Evolutionary conservation across 2,329 filamentous ascomycete genomes (phyloP).

Genomic region (Calonectria hawksworthii): DNA sequence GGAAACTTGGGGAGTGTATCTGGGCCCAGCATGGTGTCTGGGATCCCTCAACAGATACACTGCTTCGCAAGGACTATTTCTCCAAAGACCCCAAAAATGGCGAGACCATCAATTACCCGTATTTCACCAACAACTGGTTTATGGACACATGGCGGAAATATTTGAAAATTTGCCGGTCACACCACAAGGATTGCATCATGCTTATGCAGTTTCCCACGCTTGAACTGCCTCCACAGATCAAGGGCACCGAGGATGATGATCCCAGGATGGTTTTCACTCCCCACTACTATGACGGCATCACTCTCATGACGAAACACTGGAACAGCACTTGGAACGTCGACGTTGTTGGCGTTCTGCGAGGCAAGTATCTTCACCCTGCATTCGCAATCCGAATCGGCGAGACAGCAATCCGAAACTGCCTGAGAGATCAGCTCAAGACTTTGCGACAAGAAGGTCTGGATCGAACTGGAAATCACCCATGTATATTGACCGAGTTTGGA

Average conservation of each 20-base stretch:
- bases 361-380: slow-evolving; percentile 88
- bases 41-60: slow-evolving; percentile 83
- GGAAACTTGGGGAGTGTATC: slow-evolving; percentile 94
- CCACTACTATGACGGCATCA: slow-evolving; percentile 97
- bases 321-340: slow-evolving; percentile 98
- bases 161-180: slow-evolving; percentile 77
- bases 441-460: slow-evolving; percentile 90
- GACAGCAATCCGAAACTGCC: slow-evolving; percentile 92
- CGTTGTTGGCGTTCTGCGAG: slow-evolving; percentile 90
- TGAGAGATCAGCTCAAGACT: slow-evolving; percentile 86
- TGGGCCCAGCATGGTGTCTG: slow-evolving; percentile 98
- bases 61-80: slow-evolving; percentile 92
- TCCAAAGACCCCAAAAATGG: slow-evolving; percentile 82
- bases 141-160: slow-evolving; percentile 88
- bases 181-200: slow-evolving; percentile 87
- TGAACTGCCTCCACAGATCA: slow-evolving; percentile 90
- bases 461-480: slow-evolving; percentile 89
- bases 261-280: slow-evolving; percentile 91
- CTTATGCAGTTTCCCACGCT: slow-evolving; percentile 93
- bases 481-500: slow-evolving; percentile 93
- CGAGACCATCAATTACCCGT: slow-evolving; percentile 81
- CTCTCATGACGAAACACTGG: slow-evolving; percentile 98
- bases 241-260: slow-evolving; percentile 90
- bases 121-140: slow-evolving; percentile 93
- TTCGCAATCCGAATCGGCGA: slow-evolving; percentile 96